A percentile compares a stretch with the other conserved stretches of the same genome.
These are phyloP conservation scores for Tricladium varicosporioides DNA, from an alignment of 2,329 filamentous ascomycete species.

Conservation along the genomic window DNA sequence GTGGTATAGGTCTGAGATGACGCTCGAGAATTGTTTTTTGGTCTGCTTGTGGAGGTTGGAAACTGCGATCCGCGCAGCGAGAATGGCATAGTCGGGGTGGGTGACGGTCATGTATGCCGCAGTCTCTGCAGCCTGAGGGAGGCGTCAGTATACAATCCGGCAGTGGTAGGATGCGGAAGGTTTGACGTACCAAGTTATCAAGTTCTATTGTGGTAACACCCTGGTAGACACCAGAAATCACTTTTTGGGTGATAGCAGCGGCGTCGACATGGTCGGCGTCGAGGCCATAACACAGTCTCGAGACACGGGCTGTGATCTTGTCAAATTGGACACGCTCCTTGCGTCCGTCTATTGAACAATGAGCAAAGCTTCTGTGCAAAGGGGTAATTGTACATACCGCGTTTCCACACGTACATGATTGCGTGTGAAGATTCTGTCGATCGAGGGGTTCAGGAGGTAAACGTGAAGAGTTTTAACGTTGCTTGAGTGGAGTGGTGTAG, in stretches of 20 bases:
- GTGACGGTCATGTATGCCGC: constrained; percentile 99
- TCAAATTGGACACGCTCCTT: constrained; percentile 99
- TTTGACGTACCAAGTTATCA: constrained; percentile 80
- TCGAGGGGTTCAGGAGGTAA: constrained; percentile 13
- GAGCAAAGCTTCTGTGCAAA: constrained; percentile 6
- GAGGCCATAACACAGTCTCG: constrained; percentile 93
- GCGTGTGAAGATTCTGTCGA: constrained; percentile 14
- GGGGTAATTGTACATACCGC: constrained; percentile 31
- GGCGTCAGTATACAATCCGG: constrained; percentile 21
- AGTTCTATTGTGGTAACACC: constrained; percentile 96
- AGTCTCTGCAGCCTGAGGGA: constrained; percentile 84
- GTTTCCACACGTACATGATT: constrained; percentile 37
- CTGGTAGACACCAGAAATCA: constrained; percentile 98
- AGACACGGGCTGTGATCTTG: constrained; percentile 99
- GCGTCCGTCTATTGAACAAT: constrained; percentile 72
- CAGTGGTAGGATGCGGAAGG: constrained; percentile 21
- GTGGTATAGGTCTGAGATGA: constrained; percentile 89
- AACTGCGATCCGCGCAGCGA: constrained; percentile 95
- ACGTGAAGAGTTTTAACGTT: constrained; percentile 2
- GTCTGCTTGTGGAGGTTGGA: constrained; percentile 99
- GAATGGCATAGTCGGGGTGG: constrained; percentile 97
- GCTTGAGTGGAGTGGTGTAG: constrained; percentile 14
- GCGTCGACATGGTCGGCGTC: constrained; percentile 95
- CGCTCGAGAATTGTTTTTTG: constrained; percentile 99
- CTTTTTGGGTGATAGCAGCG: constrained; percentile 97